A percentile compares a stretch with the other conserved stretches of the same genome.
These are phyloP conservation scores for Fusarium heterosporum DNA, from an alignment of 2,329 filamentous ascomycete species.

Conservation along the genomic window DNA sequence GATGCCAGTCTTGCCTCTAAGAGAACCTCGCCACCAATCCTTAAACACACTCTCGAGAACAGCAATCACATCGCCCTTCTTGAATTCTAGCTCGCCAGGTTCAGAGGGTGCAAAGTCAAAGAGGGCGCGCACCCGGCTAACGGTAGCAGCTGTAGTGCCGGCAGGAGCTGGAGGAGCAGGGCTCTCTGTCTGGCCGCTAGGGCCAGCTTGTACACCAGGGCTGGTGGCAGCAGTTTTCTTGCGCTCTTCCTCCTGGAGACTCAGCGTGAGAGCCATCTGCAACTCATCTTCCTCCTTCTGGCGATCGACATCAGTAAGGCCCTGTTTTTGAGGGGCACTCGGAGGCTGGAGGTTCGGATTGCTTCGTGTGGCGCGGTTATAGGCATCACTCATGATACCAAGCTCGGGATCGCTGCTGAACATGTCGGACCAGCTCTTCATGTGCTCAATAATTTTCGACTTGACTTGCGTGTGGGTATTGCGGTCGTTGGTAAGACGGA, in stretches of 20 bases:
- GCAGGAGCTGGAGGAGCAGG: constrained; percentile 70
- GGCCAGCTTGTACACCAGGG: constrained; percentile 49
- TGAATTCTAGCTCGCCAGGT: constrained; percentile 93
- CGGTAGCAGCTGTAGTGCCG: constrained; percentile 94
- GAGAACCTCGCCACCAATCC: constrained; percentile 98
- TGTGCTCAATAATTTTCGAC: constrained; percentile 94
- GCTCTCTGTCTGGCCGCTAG: constrained; percentile 58
- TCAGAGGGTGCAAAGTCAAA: constrained; percentile 97
- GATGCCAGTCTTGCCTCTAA: constrained; percentile 95
- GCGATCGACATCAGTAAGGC: constrained; percentile 88
- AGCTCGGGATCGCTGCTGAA: constrained; percentile 89
- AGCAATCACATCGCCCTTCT: constrained; percentile 96
- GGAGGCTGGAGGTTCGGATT: constrained; percentile 93
- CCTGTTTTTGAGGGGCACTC: constrained; percentile 91
- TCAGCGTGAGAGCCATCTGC: constrained; percentile 94
- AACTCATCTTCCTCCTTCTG: constrained; percentile 97
- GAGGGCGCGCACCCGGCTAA: constrained; percentile 91
- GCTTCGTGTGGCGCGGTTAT: constrained; percentile 82
- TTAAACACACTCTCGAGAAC: constrained; percentile 98
- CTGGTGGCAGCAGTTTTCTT: constrained; percentile 62
- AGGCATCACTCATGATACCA: constrained; percentile 97
- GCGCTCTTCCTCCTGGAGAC: constrained; percentile 85
- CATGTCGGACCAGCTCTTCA: constrained; percentile 97
- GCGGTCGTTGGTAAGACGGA: constrained; percentile 90
- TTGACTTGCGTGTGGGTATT: constrained; percentile 98